A percentile compares a stretch with the other conserved stretches of the same genome.
These are phyloP conservation scores for Aphanocladium album DNA, from an alignment of 2,329 filamentous ascomycete genomes.

Conservation along the genomic window DNA sequence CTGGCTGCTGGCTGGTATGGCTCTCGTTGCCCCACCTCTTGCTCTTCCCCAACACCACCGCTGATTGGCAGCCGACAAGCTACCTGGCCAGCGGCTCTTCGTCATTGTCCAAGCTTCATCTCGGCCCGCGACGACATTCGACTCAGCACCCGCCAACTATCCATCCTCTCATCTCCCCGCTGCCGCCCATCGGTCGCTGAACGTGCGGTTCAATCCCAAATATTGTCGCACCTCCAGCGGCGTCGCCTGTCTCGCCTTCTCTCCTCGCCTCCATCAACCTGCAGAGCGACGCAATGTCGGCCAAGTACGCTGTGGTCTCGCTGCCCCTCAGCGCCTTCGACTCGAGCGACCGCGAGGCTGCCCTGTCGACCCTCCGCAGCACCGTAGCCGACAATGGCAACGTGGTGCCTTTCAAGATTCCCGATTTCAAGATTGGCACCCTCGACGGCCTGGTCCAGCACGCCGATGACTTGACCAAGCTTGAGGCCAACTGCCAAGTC, in stretches of 20 bases:
- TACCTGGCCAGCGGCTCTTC: not conserved
- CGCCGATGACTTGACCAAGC: conserved; percentile 88
- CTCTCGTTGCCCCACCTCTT: conserved; percentile 1
- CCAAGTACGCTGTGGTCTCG: conserved; percentile 82
- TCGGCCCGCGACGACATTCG: not conserved
- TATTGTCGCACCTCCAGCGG: not conserved
- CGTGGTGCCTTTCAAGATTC: conserved; percentile 73
- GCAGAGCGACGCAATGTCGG: conserved; percentile 35
- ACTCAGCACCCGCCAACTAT: not conserved
- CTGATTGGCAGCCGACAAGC: not conserved
- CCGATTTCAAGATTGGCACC: conserved; percentile 96
- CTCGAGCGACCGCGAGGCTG: conserved; percentile 73
- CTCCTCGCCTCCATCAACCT: not conserved
- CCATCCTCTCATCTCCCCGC: not conserved
- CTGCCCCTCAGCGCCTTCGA: conserved; percentile 83
- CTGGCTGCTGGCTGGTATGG: too few relatives aligned
- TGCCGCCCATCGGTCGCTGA: not conserved
- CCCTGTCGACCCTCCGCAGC: conserved; percentile 67
- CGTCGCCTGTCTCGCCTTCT: not conserved
- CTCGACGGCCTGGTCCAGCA: conserved; percentile 93
- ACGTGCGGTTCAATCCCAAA: not conserved
- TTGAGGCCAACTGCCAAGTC: conserved; percentile 71
- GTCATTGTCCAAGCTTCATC: conserved; percentile 11
- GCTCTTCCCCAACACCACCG: not conserved
- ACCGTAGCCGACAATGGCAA: conserved; percentile 73